phyloP scores from a whole-genome alignment of 495 filamentous ascomycete genomes.

The Daldinia caldariorum region DNA sequence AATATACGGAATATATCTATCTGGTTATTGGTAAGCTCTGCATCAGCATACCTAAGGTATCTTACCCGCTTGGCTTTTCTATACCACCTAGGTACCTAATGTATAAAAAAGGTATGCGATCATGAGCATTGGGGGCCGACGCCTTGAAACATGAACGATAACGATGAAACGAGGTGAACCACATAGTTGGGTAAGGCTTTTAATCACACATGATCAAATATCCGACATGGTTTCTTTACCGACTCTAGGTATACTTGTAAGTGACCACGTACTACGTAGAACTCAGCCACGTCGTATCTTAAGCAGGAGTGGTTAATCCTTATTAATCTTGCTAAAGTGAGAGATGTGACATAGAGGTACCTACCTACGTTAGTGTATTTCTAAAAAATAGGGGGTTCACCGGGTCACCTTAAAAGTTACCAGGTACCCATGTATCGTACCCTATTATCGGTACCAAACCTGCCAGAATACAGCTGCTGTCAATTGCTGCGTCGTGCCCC shows the following conservation, averaged over 20 bases:
- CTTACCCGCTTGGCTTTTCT: background rate
- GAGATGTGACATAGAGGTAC: too few relatives aligned
- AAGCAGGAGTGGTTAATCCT: too few relatives aligned
- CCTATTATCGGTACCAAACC: too few relatives aligned
- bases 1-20: background rate
- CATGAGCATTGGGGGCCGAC: constrained; percentile 4
- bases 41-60: too few relatives aligned
- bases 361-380: too few relatives aligned
- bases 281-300: too few relatives aligned
- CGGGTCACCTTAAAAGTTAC: background rate
- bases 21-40: background rate
- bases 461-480: constrained; percentile 19
- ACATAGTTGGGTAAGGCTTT: constrained; percentile 23
- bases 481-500: constrained; percentile 42
- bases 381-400: background rate
- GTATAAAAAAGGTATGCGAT: background rate
- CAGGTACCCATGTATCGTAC: background rate
- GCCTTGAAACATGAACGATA: constrained; percentile 11
- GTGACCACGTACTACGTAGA: too few relatives aligned
- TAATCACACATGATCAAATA: background rate
- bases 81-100: background rate
- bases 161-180: constrained; percentile 21
- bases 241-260: background rate
- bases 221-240: background rate
- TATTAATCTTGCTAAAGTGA: too few relatives aligned